Base-by-base conservation (phyloP, 441 rosid genomes). In the Bruguiera hainesii region DNA sequence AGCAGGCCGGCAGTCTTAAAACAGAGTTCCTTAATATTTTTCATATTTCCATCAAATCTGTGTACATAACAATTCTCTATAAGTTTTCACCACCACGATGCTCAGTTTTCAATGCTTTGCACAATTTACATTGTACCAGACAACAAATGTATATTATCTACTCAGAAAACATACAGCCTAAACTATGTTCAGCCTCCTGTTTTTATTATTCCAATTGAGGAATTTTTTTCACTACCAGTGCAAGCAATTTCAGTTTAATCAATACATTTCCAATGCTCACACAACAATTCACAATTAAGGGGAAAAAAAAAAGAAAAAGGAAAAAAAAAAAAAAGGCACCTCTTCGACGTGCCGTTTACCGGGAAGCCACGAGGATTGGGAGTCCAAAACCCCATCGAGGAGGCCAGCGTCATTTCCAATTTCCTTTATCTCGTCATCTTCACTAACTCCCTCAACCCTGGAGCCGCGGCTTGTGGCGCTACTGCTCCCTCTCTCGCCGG, bases 401-500 rank as follows among this genome's bases (percentile, higher is more conserved):
- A 37, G 46, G n/a, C 69, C 75, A 30, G 72, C 69, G 66, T 69
- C 80, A 30, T 69, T 78, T 63, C 71, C 73, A 57, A 72, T 78
- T 84, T 83, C 91, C 71, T 76, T 81, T 72, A 91, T 89, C 80
- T 84, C 97, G 66, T 82, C 94, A 68, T 76, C 91, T 31, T 86
- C 93, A 26, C 81, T 79, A 3, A 57, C 56, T n/a, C 11, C 23
- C 80, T 78, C 6, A 59, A 25, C 26, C 1, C 21, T 20, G 11
- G 25, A n/a, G 25, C 56, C 25, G 26, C 37, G 37, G 37, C 26
- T 52, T 8, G 25, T 52, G 8, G 56, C 56, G 66, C 89, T 81
- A 69, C 96, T 84, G 33, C 85, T 94, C 56, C 96, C 97, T 84
- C 97, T 87, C 83, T 87, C 99, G 30, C 94, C 96, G 7, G 89